These are phyloP conservation scores for Mangifera indica DNA, from an alignment of 345 rosid genomes.

Conservation along the genomic window DNA sequence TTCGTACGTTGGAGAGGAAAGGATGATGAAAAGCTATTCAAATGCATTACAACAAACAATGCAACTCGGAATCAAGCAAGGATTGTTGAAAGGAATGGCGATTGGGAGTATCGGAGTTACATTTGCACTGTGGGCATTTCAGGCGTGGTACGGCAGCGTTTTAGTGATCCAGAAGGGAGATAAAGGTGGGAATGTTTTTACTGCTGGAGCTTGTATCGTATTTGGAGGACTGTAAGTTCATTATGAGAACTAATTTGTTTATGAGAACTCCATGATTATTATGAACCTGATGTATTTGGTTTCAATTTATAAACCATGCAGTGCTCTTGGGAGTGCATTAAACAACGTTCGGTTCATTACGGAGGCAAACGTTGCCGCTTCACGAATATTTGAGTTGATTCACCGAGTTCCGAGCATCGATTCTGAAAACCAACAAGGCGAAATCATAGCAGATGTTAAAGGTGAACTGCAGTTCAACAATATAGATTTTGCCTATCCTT, in stretches of 20 bases:
- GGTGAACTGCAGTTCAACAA: constrained; percentile 47
- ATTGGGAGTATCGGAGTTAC: constrained; percentile 25
- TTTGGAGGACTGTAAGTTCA: constrained; percentile 27
- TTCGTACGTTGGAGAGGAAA: constrained; percentile 26
- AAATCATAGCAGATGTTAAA: constrained; percentile 16
- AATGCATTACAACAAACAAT: constrained; percentile 19
- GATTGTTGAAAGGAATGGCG: constrained; percentile 28
- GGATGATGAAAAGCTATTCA: constrained; percentile 14
- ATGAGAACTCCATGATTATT: too few relatives aligned
- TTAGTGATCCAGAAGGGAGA: constrained; percentile 22
- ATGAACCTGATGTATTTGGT: too few relatives aligned
- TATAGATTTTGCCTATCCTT: constrained; percentile 46
- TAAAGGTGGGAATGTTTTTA: constrained; percentile 24
- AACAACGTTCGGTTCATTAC: constrained; percentile 23
- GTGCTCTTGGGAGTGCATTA: constrained; percentile 26
- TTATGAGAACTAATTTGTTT: too few relatives aligned
- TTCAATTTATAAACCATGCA: constrained; percentile 14
- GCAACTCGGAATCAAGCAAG: constrained; percentile 29
- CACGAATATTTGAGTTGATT: constrained; percentile 25
- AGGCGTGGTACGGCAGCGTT: constrained; percentile 25
- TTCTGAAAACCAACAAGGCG: neutral
- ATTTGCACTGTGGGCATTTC: constrained; percentile 31
- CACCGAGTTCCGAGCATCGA: constrained; percentile 18
- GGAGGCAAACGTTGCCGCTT: constrained; percentile 21
- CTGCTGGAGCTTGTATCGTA: constrained; percentile 22